Evolutionary conservation across 148 eudicot genomes (phyloP).

Genomic region (Fallopia convolvulus): DNA sequence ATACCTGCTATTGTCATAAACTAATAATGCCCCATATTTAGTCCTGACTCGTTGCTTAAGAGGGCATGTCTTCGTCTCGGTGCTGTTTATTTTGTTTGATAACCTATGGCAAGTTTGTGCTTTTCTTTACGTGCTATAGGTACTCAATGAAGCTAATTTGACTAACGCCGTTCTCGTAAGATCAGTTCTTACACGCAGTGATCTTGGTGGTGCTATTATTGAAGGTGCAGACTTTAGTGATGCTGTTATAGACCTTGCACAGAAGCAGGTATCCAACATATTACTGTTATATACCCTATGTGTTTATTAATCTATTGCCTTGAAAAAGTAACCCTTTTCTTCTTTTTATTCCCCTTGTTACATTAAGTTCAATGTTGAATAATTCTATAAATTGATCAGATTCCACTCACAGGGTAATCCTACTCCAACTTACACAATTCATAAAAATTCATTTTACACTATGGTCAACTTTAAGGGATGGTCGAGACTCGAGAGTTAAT

Average conservation of each 20-base stretch:
- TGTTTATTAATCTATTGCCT: not conserved
- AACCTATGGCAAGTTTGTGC: not conserved
- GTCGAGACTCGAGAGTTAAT: not conserved
- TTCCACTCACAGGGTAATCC: not conserved
- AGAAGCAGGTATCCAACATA: conserved; percentile 58
- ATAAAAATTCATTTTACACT: not conserved
- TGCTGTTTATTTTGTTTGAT: not conserved
- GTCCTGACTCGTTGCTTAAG: not conserved
- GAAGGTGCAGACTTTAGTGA: conserved; percentile 98
- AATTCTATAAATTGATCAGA: not conserved
- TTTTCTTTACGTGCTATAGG: conserved; percentile 26
- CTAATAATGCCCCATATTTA: not conserved
- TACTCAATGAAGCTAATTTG: conserved; percentile 87
- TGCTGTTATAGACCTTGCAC: conserved; percentile 81
- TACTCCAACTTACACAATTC: not conserved
- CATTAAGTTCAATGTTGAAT: too few species aligned
- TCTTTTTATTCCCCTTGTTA: too few species aligned
- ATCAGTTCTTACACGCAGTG: conserved; percentile 94
- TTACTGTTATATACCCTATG: not conserved
- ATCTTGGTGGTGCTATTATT: conserved; percentile 83
- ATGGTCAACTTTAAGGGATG: not conserved
- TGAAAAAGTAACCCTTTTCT: too few species aligned
- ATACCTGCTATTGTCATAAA: not conserved
- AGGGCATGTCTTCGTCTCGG: not conserved
- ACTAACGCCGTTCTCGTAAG: conserved; percentile 83